Evolutionary conservation across 169 alveolate genomes (phyloP).

Genomic region (Plasmodium gallinaceum): DNA sequence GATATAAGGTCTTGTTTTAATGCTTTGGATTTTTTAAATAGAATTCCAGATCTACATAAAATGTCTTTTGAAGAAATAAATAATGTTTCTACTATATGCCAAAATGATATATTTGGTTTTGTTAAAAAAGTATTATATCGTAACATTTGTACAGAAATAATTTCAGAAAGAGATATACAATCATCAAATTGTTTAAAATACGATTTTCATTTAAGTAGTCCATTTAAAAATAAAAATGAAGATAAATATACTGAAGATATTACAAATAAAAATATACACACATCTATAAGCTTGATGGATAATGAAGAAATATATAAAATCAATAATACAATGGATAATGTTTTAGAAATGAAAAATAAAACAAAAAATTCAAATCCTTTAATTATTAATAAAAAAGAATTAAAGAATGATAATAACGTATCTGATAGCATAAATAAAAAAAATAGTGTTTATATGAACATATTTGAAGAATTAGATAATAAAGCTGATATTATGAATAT

Average conservation of each 20-base stretch:
- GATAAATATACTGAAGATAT: not conserved
- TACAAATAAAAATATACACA: not conserved
- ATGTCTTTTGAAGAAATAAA: constrained; percentile 49
- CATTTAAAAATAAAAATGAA: not conserved
- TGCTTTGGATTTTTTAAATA: constrained; percentile 64
- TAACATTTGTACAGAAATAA: not conserved
- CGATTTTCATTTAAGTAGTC: not conserved
- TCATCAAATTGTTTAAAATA: not conserved
- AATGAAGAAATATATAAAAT: not conserved
- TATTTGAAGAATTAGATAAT: constrained; percentile 54
- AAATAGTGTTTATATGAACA: not conserved
- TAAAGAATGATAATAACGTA: not conserved
- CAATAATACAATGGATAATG: not conserved
- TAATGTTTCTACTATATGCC: constrained; percentile 29
- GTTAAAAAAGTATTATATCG: constrained; percentile 61
- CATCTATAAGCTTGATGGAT: not conserved
- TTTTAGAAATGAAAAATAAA: not conserved
- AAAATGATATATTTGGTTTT: constrained; percentile 69
- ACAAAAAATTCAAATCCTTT: not conserved
- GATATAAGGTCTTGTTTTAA: constrained; percentile 75
- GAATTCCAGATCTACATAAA: constrained; percentile 36
- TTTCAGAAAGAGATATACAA: not conserved
- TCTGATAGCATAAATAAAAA: constrained; percentile 5
- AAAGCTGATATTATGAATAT: constrained; percentile 58
- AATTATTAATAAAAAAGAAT: not conserved